These are phyloP conservation scores for Luzula sylvatica DNA, from an alignment of 176 grass and related monocot genomes.

Conservation along the genomic window DNA sequence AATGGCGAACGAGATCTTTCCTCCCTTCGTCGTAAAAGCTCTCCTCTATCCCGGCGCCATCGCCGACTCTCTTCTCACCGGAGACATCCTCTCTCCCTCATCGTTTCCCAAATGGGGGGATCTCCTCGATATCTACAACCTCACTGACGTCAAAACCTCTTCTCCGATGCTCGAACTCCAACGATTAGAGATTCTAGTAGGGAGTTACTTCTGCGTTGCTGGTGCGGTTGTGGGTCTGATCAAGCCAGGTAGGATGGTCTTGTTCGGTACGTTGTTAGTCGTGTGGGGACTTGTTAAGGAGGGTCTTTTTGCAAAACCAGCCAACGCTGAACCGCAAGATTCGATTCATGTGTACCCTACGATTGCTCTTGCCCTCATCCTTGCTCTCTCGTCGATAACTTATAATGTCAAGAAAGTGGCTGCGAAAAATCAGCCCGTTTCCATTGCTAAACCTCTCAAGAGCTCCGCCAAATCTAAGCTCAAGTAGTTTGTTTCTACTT, in stretches of 20 bases:
- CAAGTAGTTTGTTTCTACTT: conserved; percentile 44
- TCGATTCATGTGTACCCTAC: conserved; percentile 82
- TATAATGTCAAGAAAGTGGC: conserved; percentile 57
- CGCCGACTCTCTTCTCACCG: conserved; percentile 36
- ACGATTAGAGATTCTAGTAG: conserved; percentile 86
- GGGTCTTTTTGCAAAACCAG: conserved; percentile 55
- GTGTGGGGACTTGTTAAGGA: conserved; percentile 94
- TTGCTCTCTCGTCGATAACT: conserved; percentile 71
- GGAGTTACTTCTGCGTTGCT: conserved; percentile 94
- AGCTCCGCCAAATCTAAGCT: conserved; percentile 95
- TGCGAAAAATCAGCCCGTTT: conserved; percentile 40
- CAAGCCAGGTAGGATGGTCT: conserved; percentile 88
- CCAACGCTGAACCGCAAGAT: conserved; percentile 33
- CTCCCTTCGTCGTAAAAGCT: conserved; percentile 58
- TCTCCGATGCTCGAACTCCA: conserved; percentile 78
- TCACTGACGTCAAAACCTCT: conserved; percentile 71
- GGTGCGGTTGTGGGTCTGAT: conserved; percentile 65
- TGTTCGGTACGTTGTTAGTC: conserved; percentile 77
- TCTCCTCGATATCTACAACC: conserved; percentile 67
- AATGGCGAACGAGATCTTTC: conserved; percentile 86
- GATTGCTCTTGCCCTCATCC: conserved; percentile 58
- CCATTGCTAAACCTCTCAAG: conserved; percentile 68
- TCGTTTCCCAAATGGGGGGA: conserved; percentile 55
- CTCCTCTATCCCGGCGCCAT: conserved; percentile 75
- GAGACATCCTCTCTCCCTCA: neutral